A percentile compares a stretch with the other conserved stretches of the same genome.
These are phyloP conservation scores for Waltiozyma sp. DNA, from an alignment of 1,139 yeast species.

Conservation along the genomic window DNA sequence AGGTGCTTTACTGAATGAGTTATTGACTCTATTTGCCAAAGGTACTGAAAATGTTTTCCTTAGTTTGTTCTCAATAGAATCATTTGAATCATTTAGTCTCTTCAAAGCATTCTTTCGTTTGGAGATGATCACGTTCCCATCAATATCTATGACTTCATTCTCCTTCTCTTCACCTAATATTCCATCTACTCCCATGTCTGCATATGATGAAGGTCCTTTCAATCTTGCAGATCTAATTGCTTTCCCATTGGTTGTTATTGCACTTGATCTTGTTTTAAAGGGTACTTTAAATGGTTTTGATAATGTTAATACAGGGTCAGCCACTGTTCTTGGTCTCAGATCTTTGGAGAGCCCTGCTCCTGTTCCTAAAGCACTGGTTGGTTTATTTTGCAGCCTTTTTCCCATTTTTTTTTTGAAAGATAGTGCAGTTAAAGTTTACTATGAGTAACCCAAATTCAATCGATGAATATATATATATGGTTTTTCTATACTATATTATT, in stretches of 20 bases:
- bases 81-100: slow-evolving; percentile 22
- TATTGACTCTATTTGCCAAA: slow-evolving; percentile 16
- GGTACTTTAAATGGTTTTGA: slow-evolving; percentile 39
- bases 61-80: slow-evolving; percentile 24
- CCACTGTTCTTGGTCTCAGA: slow-evolving; percentile 23
- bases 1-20: slow-evolving; percentile 34
- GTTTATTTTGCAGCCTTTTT: slow-evolving; percentile 20
- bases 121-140: slow-evolving; percentile 20
- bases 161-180: slow-evolving; percentile 13
- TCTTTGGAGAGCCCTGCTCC: slow-evolving; percentile 28
- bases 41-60: slow-evolving; percentile 41
- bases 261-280: slow-evolving; percentile 19
- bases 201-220: slow-evolving; percentile 27
- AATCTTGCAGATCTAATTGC: slow-evolving; percentile 23
- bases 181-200: slow-evolving; percentile 19
- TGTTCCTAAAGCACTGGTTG: slow-evolving; percentile 24
- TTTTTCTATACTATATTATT: too few relatives aligned
- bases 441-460: too few relatives aligned
- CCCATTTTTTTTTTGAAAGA: slow-evolving; percentile 8
- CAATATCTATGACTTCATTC: slow-evolving; percentile 27
- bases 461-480: too few relatives aligned
- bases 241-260: slow-evolving; percentile 12
- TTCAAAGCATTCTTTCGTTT: slow-evolving; percentile 42
- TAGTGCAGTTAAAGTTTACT: too few relatives aligned
- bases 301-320: slow-evolving; percentile 25